Conservation (phyloP, 2,329 filamentous ascomycete species). For the Tolypocladium tropicale region DNA sequence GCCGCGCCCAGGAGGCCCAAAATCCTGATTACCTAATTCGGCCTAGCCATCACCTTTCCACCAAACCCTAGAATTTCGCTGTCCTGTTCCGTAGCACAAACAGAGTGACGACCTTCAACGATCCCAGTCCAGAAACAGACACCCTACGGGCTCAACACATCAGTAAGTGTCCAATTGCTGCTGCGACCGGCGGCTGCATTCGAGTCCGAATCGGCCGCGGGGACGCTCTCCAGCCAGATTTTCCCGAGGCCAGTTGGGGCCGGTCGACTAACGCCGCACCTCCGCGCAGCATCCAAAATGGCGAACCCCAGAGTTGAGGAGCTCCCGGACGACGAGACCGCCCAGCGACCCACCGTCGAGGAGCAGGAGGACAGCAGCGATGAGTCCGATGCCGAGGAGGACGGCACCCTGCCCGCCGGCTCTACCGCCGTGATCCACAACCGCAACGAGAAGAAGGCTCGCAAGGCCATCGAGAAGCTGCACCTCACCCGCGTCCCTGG, state of each 20-base stretch:
- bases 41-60: conserved; percentile 24
- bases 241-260: neutral
- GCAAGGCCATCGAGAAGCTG: conserved; percentile 98
- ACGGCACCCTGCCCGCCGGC: conserved; percentile 69
- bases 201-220: neutral
- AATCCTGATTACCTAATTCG: conserved; percentile 28
- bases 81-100: conserved; percentile 29
- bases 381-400: conserved; percentile 74
- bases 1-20: neutral
- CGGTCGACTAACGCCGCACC: conserved; percentile 1
- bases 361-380: conserved; percentile 65
- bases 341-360: conserved; percentile 69
- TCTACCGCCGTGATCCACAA: conserved; percentile 88
- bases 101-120: conserved; percentile 18
- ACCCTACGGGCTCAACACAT: conserved; percentile 21
- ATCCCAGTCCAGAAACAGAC: conserved; percentile 20
- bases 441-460: conserved; percentile 99
- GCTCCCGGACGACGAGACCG: conserved; percentile 74
- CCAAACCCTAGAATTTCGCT: conserved; percentile 37
- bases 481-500: conserved; percentile 92
- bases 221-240: conserved; percentile 1
- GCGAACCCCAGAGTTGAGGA: conserved; percentile 97
- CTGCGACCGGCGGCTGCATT: conserved; percentile 3
- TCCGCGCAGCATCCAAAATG: conserved; percentile 50
- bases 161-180: conserved; percentile 20